These are phyloP conservation scores for Aspergillus awamori DNA, from an alignment of 2,329 filamentous ascomycete genomes.

Conservation along the genomic window DNA sequence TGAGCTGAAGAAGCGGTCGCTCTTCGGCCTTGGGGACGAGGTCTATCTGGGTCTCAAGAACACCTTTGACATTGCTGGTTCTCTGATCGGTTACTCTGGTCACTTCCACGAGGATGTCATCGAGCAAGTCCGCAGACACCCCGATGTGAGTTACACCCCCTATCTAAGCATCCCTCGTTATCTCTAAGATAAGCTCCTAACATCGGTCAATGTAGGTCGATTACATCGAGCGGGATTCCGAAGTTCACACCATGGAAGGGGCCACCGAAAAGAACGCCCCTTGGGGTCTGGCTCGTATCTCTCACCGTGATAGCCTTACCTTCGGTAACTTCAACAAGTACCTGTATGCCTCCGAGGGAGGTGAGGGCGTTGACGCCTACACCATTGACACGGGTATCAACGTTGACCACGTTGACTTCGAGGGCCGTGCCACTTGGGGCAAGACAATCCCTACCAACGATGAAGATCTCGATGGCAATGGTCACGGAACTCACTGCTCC, in stretches of 20 bases:
- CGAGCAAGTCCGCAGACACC: slow-evolving; percentile 90
- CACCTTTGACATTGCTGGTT: slow-evolving; percentile 86
- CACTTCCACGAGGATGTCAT: slow-evolving; percentile 94
- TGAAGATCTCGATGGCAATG: slow-evolving; percentile 89
- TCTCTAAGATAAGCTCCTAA: neutral
- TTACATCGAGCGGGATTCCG: slow-evolving; percentile 91
- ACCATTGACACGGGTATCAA: slow-evolving; percentile 99
- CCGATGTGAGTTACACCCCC: slow-evolving; percentile 76
- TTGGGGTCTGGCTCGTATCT: slow-evolving; percentile 99
- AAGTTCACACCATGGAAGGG: slow-evolving; percentile 76
- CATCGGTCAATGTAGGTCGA: slow-evolving; percentile 68
- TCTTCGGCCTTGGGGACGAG: slow-evolving; percentile 67
- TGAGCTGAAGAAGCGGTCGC: slow-evolving; percentile 88
- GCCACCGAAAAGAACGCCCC: slow-evolving; percentile 87
- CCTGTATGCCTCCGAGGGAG: slow-evolving; percentile 83
- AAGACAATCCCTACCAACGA: slow-evolving; percentile 90
- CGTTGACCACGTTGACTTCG: slow-evolving; percentile 91
- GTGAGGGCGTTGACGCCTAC: slow-evolving; percentile 98
- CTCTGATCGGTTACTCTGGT: slow-evolving; percentile 88
- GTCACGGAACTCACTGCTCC: slow-evolving; percentile 98
- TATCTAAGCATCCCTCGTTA: slow-evolving; percentile 6
- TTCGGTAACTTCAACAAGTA: slow-evolving; percentile 99
- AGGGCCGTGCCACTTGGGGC: slow-evolving; percentile 93
- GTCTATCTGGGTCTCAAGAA: slow-evolving; percentile 88
- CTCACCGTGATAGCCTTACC: slow-evolving; percentile 81